Evolutionary conservation across 23 red algal genomes (phyloP), one percentile per base, ranked within the genome.

Genomic region (Gracilaria gracilis): DNA sequence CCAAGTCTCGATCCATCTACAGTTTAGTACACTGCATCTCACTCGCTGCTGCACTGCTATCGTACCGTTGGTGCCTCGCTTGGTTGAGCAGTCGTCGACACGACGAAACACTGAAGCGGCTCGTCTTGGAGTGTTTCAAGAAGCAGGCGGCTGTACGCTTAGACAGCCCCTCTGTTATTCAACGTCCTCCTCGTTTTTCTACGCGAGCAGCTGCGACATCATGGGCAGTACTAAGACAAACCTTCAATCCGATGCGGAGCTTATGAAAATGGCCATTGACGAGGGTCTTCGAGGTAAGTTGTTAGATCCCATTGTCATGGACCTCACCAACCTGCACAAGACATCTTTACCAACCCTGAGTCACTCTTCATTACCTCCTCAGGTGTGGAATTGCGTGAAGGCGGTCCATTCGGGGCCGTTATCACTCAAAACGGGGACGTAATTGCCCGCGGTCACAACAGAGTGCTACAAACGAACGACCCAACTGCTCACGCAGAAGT

Each of bases 401-500:
- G 96, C 34, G 96, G 96, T 0, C 96, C 96, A 34, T 98, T 98
- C 71, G 96, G 96, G 44, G 96, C 96, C 37, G 61, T 95, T 12
- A 82, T 98, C 24, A 79, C 88, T 13, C 78, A 80, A 20, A 81
- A 61, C 71, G 93, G 88, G 5, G 53, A 31, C 4, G 64, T 98
- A 25, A 84, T 98, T 20, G 86, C 92, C 5, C 74, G 79, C 13
- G 76, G 80, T 39, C 89, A 93, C 79, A 98, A 98, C 81, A 40
- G 75, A 65, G 96, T 95, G 27, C 59, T 95, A 36, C 66, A 79
- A 73, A 82, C 76, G 4, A 86, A 83, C 21, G 96, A 98, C 83
- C 96, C 96, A 5, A 98, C 96, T 2, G 96, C 96, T 9, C 96
- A 98, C 70, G 96, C 93, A 17, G 96, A 98, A 81, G 84, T 98